Evolutionary conservation across 2,329 filamentous ascomycete genomes (phyloP), one percentile per base, ranked within the genome.

Genomic region (Trichoderma brevicompactum): DNA sequence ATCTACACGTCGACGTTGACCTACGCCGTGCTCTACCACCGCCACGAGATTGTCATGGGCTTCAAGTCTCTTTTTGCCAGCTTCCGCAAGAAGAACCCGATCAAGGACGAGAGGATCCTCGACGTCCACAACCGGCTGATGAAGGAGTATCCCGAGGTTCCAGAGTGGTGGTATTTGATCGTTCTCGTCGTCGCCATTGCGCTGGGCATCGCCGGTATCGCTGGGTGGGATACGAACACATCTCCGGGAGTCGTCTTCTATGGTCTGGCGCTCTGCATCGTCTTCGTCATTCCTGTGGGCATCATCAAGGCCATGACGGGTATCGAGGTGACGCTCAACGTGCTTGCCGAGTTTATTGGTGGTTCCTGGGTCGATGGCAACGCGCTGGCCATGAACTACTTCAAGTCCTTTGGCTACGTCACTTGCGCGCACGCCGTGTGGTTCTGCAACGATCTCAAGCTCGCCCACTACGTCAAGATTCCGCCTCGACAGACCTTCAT

Each of bases 401-500:
- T 85, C 78, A 85, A 84, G 76, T 80, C 79, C 0, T 83, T 82
- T 67, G 81, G 81, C 50, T 81, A 81, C 59, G 79, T 82, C 13
- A 82, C 81, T 1, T 82, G 80, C 59, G 80, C 81, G 0, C 81
- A 84, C 67, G 81, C 82, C n/a, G 75, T 85, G 23, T 78, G 78
- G 72, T 85, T 85, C 71, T 79, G 76, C 65, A 80, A 79, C 68
- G 81, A 81, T 68, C 72, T 81, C 41, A 83, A 83, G 72, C 79
- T 83, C 13, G 81, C 80, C 8, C 81, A 83, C 68, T 87, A 87
- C 73, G 80, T 85, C 76, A 87, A 87, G 76, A 86, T 88, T 17
- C 85, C 86, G 5, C 86, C 86, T 0, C 81, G 83, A 10, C 81
- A 86, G 36, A 84, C 85, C 3, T 89, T 88, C 69, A 75, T 79